Evolutionary conservation across 2,329 filamentous ascomycete species (phyloP).

Genomic region (Trichoderma oligosporum): DNA sequence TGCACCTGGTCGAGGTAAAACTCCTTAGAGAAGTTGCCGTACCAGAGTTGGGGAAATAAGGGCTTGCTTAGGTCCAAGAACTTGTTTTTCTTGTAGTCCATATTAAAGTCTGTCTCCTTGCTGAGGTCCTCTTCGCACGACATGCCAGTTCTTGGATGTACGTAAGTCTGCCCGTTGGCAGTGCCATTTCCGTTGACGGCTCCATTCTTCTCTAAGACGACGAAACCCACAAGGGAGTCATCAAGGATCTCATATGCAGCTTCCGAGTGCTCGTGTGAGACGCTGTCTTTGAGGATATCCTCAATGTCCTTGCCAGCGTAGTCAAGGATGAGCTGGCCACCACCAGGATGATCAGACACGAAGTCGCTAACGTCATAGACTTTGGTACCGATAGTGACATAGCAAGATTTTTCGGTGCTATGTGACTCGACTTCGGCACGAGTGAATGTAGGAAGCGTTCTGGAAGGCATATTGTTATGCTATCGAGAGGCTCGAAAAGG

Average conservation of each 20-base stretch:
- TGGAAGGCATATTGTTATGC: constrained; percentile 62
- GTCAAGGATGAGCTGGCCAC: constrained; percentile 80
- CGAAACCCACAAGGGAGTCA: constrained; percentile 78
- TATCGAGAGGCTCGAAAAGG: constrained; percentile 5
- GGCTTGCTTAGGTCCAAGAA: constrained; percentile 87
- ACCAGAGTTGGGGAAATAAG: constrained; percentile 83
- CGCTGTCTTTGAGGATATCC: constrained; percentile 74
- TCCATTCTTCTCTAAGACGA: constrained; percentile 57
- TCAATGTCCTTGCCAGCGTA: constrained; percentile 85
- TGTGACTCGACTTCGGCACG: constrained; percentile 76
- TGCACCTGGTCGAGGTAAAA: constrained; percentile 98
- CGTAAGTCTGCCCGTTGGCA: constrained; percentile 24
- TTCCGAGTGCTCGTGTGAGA: constrained; percentile 83
- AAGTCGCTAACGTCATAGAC: constrained; percentile 97
- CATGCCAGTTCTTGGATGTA: constrained; percentile 75
- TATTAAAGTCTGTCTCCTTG: constrained; percentile 71
- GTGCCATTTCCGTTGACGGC: constrained; percentile 32
- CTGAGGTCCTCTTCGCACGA: constrained; percentile 81
- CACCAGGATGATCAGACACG: constrained; percentile 84
- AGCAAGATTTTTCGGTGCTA: constrained; percentile 79
- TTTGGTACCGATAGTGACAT: constrained; percentile 82
- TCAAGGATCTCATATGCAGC: constrained; percentile 94
- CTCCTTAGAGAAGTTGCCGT: constrained; percentile 82
- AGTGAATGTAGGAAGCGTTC: constrained; percentile 78
- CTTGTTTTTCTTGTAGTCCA: constrained; percentile 85